Percentiles rank a stretch among this genome's conserved stretches.
Conservation (phyloP, 2,329 filamentous ascomycete genomes). For the Pestalotiopsis sp. region DNA sequence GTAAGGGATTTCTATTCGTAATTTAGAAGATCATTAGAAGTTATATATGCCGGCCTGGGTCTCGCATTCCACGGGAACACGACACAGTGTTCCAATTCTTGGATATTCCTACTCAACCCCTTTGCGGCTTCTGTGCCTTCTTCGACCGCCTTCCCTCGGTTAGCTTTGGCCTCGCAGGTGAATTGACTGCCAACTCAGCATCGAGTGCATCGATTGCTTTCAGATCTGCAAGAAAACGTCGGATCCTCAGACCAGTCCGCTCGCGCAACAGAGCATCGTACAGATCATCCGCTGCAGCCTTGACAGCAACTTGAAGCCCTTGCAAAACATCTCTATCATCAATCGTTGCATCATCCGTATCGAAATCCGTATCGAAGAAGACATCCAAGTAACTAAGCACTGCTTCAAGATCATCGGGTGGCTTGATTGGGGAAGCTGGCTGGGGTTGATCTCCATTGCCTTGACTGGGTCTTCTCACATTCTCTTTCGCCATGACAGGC, state of each 20-base stretch:
- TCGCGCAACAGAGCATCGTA: conserved; percentile 55
- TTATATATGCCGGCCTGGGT: neutral
- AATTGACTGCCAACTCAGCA: conserved; percentile 27
- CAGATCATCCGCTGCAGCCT: conserved; percentile 57
- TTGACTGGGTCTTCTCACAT: neutral
- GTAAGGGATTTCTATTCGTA: neutral
- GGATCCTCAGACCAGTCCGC: conserved; percentile 54
- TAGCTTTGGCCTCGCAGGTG: conserved; percentile 17
- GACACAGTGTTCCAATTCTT: neutral
- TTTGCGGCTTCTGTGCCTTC: neutral
- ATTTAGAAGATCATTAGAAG: neutral
- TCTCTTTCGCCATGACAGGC: neutral
- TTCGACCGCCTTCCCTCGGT: conserved; percentile 17
- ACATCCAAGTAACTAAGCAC: conserved; percentile 25
- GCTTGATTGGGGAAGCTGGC: neutral
- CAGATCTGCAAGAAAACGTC: conserved; percentile 58
- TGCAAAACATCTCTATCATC: conserved; percentile 54
- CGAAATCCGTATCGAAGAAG: conserved; percentile 36
- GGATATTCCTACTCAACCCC: neutral
- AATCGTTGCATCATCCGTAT: conserved; percentile 41
- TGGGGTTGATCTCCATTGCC: neutral
- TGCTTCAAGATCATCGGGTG: neutral
- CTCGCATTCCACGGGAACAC: neutral
- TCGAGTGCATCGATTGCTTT: conserved; percentile 51
- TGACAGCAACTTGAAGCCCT: conserved; percentile 57